Conservation (phyloP, 352 stramenopile species). For the Pythium apleroticum region DNA sequence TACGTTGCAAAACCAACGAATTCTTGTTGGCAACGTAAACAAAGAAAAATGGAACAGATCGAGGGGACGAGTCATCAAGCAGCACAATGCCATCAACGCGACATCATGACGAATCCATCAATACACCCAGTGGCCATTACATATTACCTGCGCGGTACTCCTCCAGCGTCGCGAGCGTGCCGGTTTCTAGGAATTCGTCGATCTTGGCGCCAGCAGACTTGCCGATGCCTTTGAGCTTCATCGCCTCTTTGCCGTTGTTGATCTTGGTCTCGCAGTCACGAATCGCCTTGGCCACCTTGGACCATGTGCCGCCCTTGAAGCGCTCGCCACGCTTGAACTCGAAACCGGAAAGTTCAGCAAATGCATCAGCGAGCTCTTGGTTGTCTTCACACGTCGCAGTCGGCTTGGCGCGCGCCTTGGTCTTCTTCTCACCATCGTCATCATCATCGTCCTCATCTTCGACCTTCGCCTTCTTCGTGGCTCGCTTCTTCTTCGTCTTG, state of each 20-base stretch:
- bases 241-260: slow-evolving; percentile 68
- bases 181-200: slow-evolving; percentile 85
- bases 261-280: slow-evolving; percentile 65
- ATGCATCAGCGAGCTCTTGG: slow-evolving; percentile 68
- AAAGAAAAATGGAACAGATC: not conserved
- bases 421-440: slow-evolving; percentile 48
- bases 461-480: slow-evolving; percentile 35
- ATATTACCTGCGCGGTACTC: slow-evolving; percentile 85
- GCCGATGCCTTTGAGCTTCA: slow-evolving; percentile 84
- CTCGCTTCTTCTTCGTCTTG: slow-evolving; percentile 32
- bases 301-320: slow-evolving; percentile 87
- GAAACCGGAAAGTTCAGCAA: slow-evolving; percentile 81
- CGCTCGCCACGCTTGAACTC: slow-evolving; percentile 87
- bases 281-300: slow-evolving; percentile 86
- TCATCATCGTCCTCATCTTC: slow-evolving; percentile 51
- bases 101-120: not conserved
- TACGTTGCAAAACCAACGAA: slow-evolving; percentile 2
- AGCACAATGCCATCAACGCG: not conserved
- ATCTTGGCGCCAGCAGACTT: slow-evolving; percentile 82
- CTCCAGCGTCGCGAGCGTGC: slow-evolving; percentile 75
- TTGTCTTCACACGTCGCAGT: slow-evolving; percentile 61
- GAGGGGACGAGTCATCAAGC: not conserved
- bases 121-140: slow-evolving; percentile 29
- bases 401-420: slow-evolving; percentile 49
- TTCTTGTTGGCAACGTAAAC: slow-evolving; percentile 2